These are phyloP conservation scores for Cyclotella baltica DNA, from an alignment of 108 stramenopile species.

Conservation along the genomic window DNA sequence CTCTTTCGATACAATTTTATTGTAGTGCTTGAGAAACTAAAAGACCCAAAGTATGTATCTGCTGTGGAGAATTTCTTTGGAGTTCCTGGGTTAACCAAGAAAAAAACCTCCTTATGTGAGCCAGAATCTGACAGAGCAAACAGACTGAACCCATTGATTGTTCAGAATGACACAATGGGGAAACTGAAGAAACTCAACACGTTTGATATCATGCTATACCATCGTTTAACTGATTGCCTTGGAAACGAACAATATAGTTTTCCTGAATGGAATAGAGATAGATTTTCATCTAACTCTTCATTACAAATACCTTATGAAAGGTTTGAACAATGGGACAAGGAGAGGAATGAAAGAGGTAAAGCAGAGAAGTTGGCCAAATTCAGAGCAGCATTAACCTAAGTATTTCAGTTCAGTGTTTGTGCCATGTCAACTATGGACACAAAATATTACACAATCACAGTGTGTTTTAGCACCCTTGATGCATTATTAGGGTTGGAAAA, in stretches of 20 bases:
- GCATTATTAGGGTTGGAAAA: no score
- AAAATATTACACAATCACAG: no score
- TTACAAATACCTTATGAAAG: conserved; percentile 2
- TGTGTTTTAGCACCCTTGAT: no score
- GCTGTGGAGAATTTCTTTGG: conserved; percentile 38
- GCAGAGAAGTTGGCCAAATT: background rate
- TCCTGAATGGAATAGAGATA: conserved; percentile 31
- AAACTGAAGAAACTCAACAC: conserved; percentile 26
- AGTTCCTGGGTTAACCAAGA: conserved; percentile 25
- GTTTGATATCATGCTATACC: conserved; percentile 35
- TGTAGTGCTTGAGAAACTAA: conserved; percentile 29
- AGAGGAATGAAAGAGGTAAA: background rate
- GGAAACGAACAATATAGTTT: conserved; percentile 17
- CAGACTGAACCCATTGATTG: conserved; percentile 15
- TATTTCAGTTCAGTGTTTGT: no score
- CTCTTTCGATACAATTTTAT: conserved; percentile 39
- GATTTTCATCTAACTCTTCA: conserved; percentile 17
- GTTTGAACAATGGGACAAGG: conserved; percentile 12
- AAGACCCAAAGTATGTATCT: conserved; percentile 28
- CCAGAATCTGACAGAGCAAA: conserved; percentile 28
- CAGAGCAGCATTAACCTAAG: no score
- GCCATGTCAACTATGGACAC: no score
- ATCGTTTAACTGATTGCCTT: conserved; percentile 38
- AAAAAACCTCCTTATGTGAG: conserved; percentile 33
- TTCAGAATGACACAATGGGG: conserved; percentile 28